Conservation (phyloP, 441 rosid species). For the Isatis lusitanica region DNA sequence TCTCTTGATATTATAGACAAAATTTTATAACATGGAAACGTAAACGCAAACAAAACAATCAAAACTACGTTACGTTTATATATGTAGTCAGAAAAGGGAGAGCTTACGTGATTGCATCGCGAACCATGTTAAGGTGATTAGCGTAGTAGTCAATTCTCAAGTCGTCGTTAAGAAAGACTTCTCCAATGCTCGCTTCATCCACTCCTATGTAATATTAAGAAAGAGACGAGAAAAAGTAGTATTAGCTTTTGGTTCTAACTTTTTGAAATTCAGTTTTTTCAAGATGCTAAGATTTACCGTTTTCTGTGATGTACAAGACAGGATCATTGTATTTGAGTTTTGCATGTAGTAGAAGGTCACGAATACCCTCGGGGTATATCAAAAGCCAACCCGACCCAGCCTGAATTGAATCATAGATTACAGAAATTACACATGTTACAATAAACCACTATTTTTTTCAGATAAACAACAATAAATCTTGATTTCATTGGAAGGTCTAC, state of each 20-base stretch:
- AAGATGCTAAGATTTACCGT: conserved; percentile 26
- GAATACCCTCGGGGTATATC: conserved; percentile 40
- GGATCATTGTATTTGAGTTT: conserved; percentile 39
- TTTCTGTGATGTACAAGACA: conserved; percentile 37
- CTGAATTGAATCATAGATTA: conserved; percentile 16
- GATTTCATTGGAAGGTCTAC: not conserved
- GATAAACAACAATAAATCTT: not conserved
- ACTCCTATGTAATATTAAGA: conserved; percentile 32
- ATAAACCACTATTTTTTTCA: not conserved
- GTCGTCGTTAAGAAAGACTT: conserved; percentile 30
- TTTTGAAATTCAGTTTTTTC: not conserved
- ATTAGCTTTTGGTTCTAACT: not conserved
- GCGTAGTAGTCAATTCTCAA: conserved; percentile 39
- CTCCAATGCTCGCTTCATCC: conserved; percentile 33
- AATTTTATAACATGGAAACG: not conserved
- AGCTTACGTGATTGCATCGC: conserved; percentile 37
- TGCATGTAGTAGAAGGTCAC: conserved; percentile 36
- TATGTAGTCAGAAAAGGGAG: not conserved
- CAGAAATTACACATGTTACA: not conserved
- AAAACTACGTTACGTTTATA: not conserved
- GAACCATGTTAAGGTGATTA: conserved; percentile 37
- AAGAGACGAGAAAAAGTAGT: not conserved
- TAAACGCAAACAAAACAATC: not conserved
- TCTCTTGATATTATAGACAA: too few relatives aligned
- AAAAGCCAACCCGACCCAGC: conserved; percentile 37